Conservation (phyloP, 1,284 basidiomycete species). For the Blastosporella zonata region DNA sequence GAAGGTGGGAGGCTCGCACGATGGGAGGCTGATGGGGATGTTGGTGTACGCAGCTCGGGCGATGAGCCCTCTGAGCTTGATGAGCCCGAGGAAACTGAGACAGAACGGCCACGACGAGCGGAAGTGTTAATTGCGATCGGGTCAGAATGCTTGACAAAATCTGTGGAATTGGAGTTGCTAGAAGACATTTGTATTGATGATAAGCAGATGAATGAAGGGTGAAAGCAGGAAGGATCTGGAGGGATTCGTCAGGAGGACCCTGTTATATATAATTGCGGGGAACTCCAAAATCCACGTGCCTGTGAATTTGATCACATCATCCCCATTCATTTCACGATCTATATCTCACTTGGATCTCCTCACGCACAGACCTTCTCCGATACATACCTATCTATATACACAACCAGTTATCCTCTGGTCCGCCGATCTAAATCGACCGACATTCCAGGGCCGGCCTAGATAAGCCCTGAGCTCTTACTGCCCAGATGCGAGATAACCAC, state of each 20-base stretch:
- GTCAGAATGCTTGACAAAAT: constrained; percentile 45
- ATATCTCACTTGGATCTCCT: constrained; percentile 9
- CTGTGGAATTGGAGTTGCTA: constrained; percentile 27
- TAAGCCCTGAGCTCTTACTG: no score
- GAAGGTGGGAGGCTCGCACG: constrained; percentile 50
- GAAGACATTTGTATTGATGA: constrained; percentile 28
- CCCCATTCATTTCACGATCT: constrained; percentile 13
- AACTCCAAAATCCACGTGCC: constrained; percentile 16
- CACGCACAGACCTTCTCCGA: constrained; percentile 6
- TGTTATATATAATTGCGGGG: constrained; percentile 19
- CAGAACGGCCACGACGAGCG: constrained; percentile 42
- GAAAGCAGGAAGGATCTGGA: constrained; percentile 17
- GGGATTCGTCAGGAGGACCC: constrained; percentile 9
- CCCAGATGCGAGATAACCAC: no score
- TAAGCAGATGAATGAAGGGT: constrained; percentile 15
- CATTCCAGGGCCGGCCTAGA: no score
- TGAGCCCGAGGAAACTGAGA: constrained; percentile 56
- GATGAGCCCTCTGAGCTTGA: constrained; percentile 49
- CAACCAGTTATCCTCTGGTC: no score
- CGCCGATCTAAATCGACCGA: no score
- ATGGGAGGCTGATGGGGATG: constrained; percentile 36
- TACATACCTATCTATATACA: neutral
- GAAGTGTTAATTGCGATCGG: constrained; percentile 61
- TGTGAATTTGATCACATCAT: constrained; percentile 9
- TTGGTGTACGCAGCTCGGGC: constrained; percentile 45